phyloP scores from a whole-genome alignment of 2,329 filamentous ascomycete genomes.

The Fusarium dimerum region DNA sequence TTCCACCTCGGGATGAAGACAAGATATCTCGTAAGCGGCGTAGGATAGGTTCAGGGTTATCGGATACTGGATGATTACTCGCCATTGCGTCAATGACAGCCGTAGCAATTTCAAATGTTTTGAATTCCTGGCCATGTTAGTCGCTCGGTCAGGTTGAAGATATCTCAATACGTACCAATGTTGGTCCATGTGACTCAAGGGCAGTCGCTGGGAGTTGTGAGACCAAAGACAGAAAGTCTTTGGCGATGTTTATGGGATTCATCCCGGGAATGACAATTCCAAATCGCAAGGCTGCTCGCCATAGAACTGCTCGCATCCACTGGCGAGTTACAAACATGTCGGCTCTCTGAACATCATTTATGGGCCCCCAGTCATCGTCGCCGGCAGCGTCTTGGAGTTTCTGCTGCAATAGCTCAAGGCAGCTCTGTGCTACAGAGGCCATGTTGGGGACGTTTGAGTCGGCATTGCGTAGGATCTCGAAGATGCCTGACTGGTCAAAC shows the following conservation, averaged over 20 bases:
- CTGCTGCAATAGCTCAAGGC: constrained; percentile 42
- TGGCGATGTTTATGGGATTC: constrained; percentile 46
- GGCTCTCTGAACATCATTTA: constrained; percentile 51
- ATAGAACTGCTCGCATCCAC: constrained; percentile 53
- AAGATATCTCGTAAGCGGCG: constrained; percentile 41
- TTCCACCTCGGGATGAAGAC: constrained; percentile 44
- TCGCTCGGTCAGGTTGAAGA: rapidly evolving
- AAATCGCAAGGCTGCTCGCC: constrained; percentile 41
- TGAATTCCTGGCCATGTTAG: constrained; percentile 37
- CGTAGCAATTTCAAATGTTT: constrained; percentile 48
- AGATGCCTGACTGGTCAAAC: constrained; percentile 51
- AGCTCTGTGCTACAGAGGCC: constrained; percentile 32
- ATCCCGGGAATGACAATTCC: constrained; percentile 32
- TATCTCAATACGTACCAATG: constrained; percentile 33
- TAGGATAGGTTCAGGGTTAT: constrained; percentile 38
- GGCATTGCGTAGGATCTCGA: constrained; percentile 45
- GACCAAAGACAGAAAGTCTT: constrained; percentile 46
- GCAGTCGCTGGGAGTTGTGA: constrained; percentile 46
- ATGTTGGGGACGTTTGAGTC: constrained; percentile 34
- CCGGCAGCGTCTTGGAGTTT: constrained; percentile 43
- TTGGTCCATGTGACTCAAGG: constrained; percentile 50
- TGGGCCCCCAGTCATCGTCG: constrained; percentile 36
- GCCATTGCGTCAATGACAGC: constrained; percentile 44
- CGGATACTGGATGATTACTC: constrained; percentile 23
- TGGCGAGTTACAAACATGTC: constrained; percentile 51